Base-by-base conservation (phyloP, 2,329 filamentous ascomycete genomes). In the Colletotrichum falcatum region DNA sequence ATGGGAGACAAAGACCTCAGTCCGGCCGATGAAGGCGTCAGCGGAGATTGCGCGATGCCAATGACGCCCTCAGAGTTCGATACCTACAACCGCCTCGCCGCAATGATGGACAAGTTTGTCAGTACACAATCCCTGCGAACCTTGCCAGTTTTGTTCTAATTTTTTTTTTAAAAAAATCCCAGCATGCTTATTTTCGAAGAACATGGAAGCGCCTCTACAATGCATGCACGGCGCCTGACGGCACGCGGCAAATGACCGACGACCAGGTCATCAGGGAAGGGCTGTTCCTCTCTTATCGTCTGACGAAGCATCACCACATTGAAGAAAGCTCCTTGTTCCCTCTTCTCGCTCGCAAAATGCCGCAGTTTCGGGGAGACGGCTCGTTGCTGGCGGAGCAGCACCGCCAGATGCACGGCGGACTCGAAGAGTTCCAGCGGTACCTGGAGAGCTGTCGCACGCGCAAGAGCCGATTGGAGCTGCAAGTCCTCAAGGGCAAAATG, bases 251-350 rank as follows among this genome's bases (percentile, higher is more conserved):
- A 3, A 87, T 94, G 83, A 89, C 90, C 0, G 86, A 93, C 23
- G 86, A 87, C 28, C 86, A 91, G 73, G 93, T 96, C 79, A 82
- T 97, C 74, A 79, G 84, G 74, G 83, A 87, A 42, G 93, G 91
- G 35, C 83, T 93, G 20, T 83, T 89, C 55, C 94, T 97, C 78
- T 87, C 88, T 74, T 85, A 86, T 16, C 87, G 92, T 66, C 88
- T 97, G 20, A 87, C 88, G 14, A 81, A 88, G 65, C 94, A 97
- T 81, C 94, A 97, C 82, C 84, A 82, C 65, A 95, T 97, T 76
- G 94, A 97, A 79, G 94, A 97, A 80, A 82, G 84, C 28, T 88
- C 94, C 77, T 85, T 97, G 39, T 97, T 97, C 79, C 94, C 94
- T 1, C 77, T 91, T 0, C 86, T 97, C 2, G 93, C 92, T 14